phyloP scores from a whole-genome alignment of 1,284 basidiomycete genomes.

The Kalmanozyma brasiliensis region DNA sequence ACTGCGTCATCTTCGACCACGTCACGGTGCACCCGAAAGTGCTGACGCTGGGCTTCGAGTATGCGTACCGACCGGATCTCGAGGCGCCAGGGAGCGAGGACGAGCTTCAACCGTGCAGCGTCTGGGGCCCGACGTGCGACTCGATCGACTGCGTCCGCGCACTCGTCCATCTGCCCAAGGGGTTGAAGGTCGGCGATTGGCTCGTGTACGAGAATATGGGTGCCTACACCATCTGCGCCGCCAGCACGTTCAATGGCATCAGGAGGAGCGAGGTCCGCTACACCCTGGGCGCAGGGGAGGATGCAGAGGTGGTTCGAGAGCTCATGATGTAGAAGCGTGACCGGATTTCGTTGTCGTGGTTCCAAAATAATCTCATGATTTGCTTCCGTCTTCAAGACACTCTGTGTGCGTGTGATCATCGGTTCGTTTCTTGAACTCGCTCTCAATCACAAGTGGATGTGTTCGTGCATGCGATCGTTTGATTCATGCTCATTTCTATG shows the following conservation, averaged over 20 bases:
- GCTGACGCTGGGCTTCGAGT: conserved; percentile 70
- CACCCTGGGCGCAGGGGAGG: conserved; percentile 66
- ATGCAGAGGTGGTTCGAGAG: conserved; percentile 33
- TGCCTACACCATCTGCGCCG: conserved; percentile 90
- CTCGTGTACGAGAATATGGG: conserved; percentile 91
- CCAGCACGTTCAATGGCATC: conserved; percentile 84
- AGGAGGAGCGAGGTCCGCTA: conserved; percentile 68
- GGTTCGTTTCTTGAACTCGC: too few species aligned
- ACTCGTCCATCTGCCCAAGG: conserved; percentile 56
- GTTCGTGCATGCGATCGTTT: too few species aligned
- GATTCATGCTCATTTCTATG: too few species aligned
- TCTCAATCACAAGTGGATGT: too few species aligned
- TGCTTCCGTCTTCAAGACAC: too few species aligned
- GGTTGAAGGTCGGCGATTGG: conserved; percentile 79
- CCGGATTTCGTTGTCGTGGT: too few species aligned
- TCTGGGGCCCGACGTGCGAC: conserved; percentile 83
- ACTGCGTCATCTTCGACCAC: conserved; percentile 94
- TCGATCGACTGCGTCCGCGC: conserved; percentile 77
- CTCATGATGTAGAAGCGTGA: conserved; percentile 25
- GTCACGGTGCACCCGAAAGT: conserved; percentile 86
- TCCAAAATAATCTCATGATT: too few species aligned
- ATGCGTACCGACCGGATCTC: conserved; percentile 66
- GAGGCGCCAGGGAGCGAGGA: conserved; percentile 58
- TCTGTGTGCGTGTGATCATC: too few species aligned
- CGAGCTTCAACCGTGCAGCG: conserved; percentile 70